These are phyloP conservation scores for Dryas drummondii DNA, from an alignment of 306 rosid genomes.

Conservation along the genomic window DNA sequence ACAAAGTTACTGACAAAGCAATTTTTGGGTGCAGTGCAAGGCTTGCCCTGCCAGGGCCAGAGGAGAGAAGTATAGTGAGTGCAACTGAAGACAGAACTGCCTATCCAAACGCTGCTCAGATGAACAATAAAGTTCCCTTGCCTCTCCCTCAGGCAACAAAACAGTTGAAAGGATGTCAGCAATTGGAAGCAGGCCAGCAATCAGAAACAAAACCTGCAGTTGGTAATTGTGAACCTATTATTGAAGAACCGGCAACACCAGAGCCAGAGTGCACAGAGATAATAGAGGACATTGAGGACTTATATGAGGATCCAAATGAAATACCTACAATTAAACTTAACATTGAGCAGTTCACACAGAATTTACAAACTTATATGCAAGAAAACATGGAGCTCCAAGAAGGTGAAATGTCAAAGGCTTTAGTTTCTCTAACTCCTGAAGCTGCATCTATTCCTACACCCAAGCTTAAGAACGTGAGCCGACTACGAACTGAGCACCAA, in stretches of 20 bases:
- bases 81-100: constrained; percentile 44
- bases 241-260: constrained; percentile 95
- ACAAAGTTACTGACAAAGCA: constrained; percentile 31
- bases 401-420: constrained; percentile 84
- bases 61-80: constrained; percentile 63
- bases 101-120: constrained; percentile 35
- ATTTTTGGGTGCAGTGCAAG: constrained; percentile 78
- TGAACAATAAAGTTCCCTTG: constrained; percentile 45
- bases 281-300: constrained; percentile 72
- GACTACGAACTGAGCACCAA: constrained; percentile 90
- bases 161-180: constrained; percentile 47
- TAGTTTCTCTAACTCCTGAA: constrained; percentile 71
- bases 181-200: constrained; percentile 43
- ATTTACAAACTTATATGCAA: constrained; percentile 82
- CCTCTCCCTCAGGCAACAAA: constrained; percentile 50
- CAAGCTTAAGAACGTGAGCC: constrained; percentile 82
- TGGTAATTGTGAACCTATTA: constrained; percentile 67
- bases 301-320: constrained; percentile 61
- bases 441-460: constrained; percentile 85
- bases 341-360: constrained; percentile 77
- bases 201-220: constrained; percentile 34
- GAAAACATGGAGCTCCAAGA: constrained; percentile 85
- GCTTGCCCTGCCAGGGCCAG: constrained; percentile 94
- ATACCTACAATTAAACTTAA: constrained; percentile 84
- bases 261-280: constrained; percentile 68